Evolutionary conservation across 2,329 filamentous ascomycete genomes (phyloP).

Genomic region (Aspergillus melleus): DNA sequence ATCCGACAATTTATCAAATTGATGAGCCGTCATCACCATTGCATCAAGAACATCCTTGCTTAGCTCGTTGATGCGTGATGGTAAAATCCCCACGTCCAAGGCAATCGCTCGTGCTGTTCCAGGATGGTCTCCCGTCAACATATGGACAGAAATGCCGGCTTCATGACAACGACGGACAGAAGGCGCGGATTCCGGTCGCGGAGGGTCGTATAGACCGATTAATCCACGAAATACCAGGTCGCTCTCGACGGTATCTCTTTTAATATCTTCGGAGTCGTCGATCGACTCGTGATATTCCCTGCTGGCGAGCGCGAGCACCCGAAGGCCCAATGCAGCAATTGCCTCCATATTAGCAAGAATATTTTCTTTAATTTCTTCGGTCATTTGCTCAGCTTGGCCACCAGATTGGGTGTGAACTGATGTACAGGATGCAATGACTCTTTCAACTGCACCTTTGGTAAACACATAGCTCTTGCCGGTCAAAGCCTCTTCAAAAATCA

Average conservation of each 20-base stretch:
- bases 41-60: conserved; percentile 58
- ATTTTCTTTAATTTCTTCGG: conserved; percentile 52
- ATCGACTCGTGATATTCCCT: conserved; percentile 1
- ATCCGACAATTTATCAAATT: conserved; percentile 74
- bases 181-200: conserved; percentile 70
- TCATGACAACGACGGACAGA: conserved; percentile 67
- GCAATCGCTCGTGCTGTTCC: conserved; percentile 75
- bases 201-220: conserved; percentile 78
- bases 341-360: conserved; percentile 66
- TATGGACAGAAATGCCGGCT: conserved; percentile 73
- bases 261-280: conserved; percentile 32
- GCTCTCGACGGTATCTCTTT: conserved; percentile 62
- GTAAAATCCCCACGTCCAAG: conserved; percentile 72
- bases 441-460: conserved; percentile 58
- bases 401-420: conserved; percentile 40
- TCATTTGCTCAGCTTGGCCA: conserved; percentile 34
- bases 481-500: conserved; percentile 52
- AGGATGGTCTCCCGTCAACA: conserved; percentile 78
- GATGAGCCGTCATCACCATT: conserved; percentile 69
- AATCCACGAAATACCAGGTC: conserved; percentile 71
- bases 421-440: conserved; percentile 61
- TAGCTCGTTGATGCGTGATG: conserved; percentile 57
- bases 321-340: conserved; percentile 62
- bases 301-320: conserved; percentile 64
- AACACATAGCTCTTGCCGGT: conserved; percentile 24